Evolutionary conservation across 352 stramenopile genomes (phyloP), one percentile per base, ranked within the genome.

Genomic region (Globisporangium echinulatum): DNA sequence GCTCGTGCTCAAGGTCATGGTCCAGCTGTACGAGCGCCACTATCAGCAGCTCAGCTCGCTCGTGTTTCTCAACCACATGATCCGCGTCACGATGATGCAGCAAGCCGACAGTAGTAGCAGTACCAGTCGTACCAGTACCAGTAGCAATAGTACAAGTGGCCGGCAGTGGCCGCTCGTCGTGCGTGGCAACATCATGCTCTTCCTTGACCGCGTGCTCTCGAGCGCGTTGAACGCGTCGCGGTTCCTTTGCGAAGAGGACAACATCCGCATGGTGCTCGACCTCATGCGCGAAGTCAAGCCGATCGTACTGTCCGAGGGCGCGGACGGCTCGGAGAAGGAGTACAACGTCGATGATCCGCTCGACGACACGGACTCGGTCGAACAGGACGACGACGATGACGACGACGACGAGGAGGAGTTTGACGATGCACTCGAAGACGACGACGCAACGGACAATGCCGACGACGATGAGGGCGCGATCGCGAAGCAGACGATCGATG

Each of bases 1-100:
- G 49, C 58, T 95, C 19, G 85, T 92, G 40, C 54, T 95, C 9
- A 93, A 93, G 61, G 81, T 92, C 38, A 95, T 95, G 85, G 92
- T 92, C 52, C 80, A 92, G 60, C 53, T 94, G 0, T 94, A 91
- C 57, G 84, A 94, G 58, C 79, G 82, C 5, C 81, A 94, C 56
- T 91, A 83, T 46, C 81, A 70, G 36, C 70, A 92, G 37, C 68
- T 94, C 36, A 79, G 70, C 33, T 93, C 85, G n/a, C 63, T 94
- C 0, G 64, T 82, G 49, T 94, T 94, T 53, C 62, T 94, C 25
- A 94, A 93, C 51, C 85, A 92, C 53, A 79, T 94, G 25, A 61
- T 94, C 39, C 76, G 78, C 46, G 79, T 88, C 37, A 89, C 77
- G 14, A 94, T 93, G 84, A 88, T 89, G 65, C 73, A 71, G 52